A percentile compares a stretch with the other conserved stretches of the same genome.
Conservation (phyloP, 1,284 basidiomycete genomes). For the Cystobasidium slooffiae region DNA sequence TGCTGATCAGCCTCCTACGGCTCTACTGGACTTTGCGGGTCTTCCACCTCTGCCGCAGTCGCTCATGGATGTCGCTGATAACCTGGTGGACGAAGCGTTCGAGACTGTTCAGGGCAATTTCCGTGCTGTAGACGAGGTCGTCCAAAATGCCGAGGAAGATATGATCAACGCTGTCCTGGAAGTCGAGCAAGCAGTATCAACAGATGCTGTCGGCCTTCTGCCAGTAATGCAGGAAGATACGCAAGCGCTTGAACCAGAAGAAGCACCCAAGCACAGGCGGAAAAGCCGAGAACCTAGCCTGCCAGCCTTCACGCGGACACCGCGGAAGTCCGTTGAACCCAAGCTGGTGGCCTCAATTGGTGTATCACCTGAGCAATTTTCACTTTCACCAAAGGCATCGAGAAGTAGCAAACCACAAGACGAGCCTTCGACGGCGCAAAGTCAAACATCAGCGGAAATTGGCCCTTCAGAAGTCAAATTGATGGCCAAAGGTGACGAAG, state of each 20-base stretch:
- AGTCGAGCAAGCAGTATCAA: too few species aligned
- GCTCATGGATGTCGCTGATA: neutral
- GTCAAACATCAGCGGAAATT: too few species aligned
- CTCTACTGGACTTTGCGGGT: neutral
- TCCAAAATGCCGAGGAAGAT: neutral
- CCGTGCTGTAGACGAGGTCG: neutral
- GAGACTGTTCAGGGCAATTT: neutral
- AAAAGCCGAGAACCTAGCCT: conserved; percentile 9
- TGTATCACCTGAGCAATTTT: conserved; percentile 27
- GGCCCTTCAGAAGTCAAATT: too few species aligned
- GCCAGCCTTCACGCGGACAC: neutral
- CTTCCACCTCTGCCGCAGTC: conserved; percentile 3
- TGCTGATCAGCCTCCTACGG: neutral
- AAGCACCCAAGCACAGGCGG: neutral
- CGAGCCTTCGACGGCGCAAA: neutral
- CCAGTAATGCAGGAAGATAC: neutral
- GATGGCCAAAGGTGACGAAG: too few species aligned
- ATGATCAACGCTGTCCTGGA: neutral
- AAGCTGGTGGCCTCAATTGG: neutral
- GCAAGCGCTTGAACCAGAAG: neutral
- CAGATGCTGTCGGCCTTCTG: neutral
- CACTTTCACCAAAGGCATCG: neutral
- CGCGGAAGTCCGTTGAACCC: conserved; percentile 8
- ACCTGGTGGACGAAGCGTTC: neutral
- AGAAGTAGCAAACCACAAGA: neutral